These are phyloP conservation scores for Phytopythium sindhum DNA, from an alignment of 352 stramenopile genomes.

Conservation along the genomic window DNA sequence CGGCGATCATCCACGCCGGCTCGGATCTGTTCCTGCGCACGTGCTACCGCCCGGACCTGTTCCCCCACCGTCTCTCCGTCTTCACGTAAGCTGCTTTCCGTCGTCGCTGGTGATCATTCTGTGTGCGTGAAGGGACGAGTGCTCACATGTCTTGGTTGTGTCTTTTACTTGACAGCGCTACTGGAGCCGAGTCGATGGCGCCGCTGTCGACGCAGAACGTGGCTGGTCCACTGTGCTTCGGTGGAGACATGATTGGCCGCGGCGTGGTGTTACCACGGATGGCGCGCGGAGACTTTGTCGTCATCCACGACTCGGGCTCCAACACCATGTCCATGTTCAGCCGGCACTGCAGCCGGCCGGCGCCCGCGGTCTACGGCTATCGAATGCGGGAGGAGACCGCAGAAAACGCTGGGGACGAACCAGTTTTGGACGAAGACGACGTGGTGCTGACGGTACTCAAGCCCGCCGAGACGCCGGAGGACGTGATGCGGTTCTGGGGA, in stretches of 20 bases:
- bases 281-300: conserved; percentile 70
- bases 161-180: conserved; percentile 23
- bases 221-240: conserved; percentile 90
- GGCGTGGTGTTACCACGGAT: conserved; percentile 57
- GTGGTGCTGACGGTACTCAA: conserved; percentile 71
- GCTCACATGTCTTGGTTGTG: conserved; percentile 10
- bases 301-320: conserved; percentile 84
- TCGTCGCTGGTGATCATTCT: not conserved
- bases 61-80: conserved; percentile 77
- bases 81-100: conserved; percentile 58
- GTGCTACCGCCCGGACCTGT: conserved; percentile 81
- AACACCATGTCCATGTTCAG: conserved; percentile 90
- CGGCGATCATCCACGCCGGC: conserved; percentile 86
- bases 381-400: conserved; percentile 11
- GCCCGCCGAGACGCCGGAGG: conserved; percentile 62
- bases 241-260: conserved; percentile 84
- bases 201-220: conserved; percentile 64
- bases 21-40: conserved; percentile 88
- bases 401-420: not conserved
- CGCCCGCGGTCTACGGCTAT: conserved; percentile 83
- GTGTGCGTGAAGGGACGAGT: not conserved
- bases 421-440: conserved; percentile 16
- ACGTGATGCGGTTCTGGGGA: conserved; percentile 80
- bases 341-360: conserved; percentile 80
- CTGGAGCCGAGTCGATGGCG: conserved; percentile 42